Evolutionary conservation across 345 rosid species (phyloP), one percentile per base, ranked within the genome.

Genomic region (Brassica incana): DNA sequence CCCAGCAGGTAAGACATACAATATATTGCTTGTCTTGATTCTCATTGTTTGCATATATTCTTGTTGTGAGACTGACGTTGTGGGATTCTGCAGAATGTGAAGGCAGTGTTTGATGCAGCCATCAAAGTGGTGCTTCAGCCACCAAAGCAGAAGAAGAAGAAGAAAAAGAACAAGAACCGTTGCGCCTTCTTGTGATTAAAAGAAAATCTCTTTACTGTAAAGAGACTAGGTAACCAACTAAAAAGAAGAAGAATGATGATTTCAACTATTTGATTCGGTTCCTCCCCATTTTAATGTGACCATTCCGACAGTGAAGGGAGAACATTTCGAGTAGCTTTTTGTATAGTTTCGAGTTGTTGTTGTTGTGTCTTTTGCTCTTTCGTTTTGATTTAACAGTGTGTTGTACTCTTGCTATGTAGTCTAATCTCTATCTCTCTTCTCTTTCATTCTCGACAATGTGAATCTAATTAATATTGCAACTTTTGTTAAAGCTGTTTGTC

Each of bases 81-180:
- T 36, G 8, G 68, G 54, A 0, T 38, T 73, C 5, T 78, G 85
- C 87, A 92, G 97, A 92, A 92, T 60, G 95, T 92, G 89, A 92
- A 92, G 85, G 94, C 77, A 71, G 97, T 90, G 71, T 92, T 90
- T 70, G 97, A 92, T 52, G 90, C 89, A 38, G 97, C 97, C 75
- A 92, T 92, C 75, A 90, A 82, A 82, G 96, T 92, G 33, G 96
- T 90, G 76, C 96, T 92, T 69, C 94, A 92, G 82, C 96, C 97
- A n/a, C 97, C 96, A 3, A 92, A 90, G 76, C 88, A 87, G 80
- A 20, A 16, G 0, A 89, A 87, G 92, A 92, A 92, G 80, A 92
- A 92, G 93, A 92, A 85, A 88, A 85, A 80, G 75, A 81, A 72
- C 71, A 92, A 88, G 85, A 88, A 85, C 43, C 91, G 87, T 50